Evolutionary conservation across 768 basidiomycete species (phyloP).

Genomic region (Lactifluus hygrophoroides): DNA sequence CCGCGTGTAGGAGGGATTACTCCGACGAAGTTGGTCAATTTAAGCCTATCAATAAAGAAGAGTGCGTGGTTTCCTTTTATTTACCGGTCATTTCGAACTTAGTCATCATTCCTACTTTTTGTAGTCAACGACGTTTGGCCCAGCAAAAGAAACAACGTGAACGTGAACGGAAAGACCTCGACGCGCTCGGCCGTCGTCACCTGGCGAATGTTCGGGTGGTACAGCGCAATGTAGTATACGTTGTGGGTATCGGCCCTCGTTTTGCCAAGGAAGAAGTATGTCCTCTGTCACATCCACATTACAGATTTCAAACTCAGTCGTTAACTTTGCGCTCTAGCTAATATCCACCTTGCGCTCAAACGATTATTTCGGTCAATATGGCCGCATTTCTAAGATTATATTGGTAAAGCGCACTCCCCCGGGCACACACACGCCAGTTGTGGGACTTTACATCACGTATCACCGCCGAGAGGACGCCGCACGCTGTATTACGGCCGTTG

Average conservation of each 20-base stretch:
- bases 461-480: conserved; percentile 91
- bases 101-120: not conserved
- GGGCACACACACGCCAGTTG: conserved; percentile 60
- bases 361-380: conserved; percentile 98
- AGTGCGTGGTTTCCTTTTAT: conserved; percentile 49
- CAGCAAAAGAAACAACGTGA: conserved; percentile 94
- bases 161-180: conserved; percentile 92
- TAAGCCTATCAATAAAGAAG: conserved; percentile 90
- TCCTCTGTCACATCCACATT: not conserved
- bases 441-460: conserved; percentile 97
- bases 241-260: conserved; percentile 87
- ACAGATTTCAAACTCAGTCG: conserved; percentile 16
- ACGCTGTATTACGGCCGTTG: conserved; percentile 85
- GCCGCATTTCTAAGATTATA: conserved; percentile 93
- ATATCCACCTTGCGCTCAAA: conserved; percentile 88
- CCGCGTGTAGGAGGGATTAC: conserved; percentile 90
- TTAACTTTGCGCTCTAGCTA: conserved; percentile 38
- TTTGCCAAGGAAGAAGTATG: conserved; percentile 95
- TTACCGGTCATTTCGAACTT: conserved; percentile 3
- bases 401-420: conserved; percentile 82
- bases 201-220: conserved; percentile 94
- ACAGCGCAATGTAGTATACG: conserved; percentile 92
- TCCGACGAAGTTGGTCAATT: conserved; percentile 91
- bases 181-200: conserved; percentile 73
- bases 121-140: conserved; percentile 86